A percentile compares a stretch with the other conserved stretches of the same genome.
Conservation (phyloP, 768 basidiomycete species). For the Lentinula edodes region DNA sequence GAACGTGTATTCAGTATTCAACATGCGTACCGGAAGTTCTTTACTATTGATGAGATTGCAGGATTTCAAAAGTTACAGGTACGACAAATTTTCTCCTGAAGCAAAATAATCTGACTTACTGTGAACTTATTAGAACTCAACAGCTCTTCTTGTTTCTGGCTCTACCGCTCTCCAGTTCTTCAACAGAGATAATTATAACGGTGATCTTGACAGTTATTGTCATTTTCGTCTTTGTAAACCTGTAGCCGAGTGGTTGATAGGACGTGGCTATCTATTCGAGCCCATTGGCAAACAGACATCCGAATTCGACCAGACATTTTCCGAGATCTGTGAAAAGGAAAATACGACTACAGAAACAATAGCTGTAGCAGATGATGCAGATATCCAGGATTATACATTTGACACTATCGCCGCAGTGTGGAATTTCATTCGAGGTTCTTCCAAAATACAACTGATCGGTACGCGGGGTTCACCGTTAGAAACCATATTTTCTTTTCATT, state of each 20-base stretch:
- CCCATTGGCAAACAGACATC: neutral
- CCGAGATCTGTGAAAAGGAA: neutral
- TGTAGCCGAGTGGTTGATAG: neutral
- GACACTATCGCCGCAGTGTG: neutral
- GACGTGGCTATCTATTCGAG: neutral
- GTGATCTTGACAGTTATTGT: neutral
- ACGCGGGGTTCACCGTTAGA: conserved; percentile 22
- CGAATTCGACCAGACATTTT: neutral
- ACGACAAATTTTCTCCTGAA: no score
- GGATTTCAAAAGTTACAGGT: no score
- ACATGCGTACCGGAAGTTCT: no score
- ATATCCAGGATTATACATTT: neutral
- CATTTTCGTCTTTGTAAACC: neutral
- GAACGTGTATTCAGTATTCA: no score
- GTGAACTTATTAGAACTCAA: no score
- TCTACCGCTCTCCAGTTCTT: neutral
- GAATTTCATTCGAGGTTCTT: neutral
- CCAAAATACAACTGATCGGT: conserved; percentile 32
- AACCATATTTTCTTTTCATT: neutral
- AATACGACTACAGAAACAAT: neutral
- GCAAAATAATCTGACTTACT: no score
- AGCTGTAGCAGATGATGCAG: no score
- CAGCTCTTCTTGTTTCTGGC: neutral
- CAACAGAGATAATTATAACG: neutral
- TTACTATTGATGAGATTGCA: no score